Evolutionary conservation across 1,284 basidiomycete genomes (phyloP), one percentile per base, ranked within the genome.

Genomic region (Cystobasidium sp.): DNA sequence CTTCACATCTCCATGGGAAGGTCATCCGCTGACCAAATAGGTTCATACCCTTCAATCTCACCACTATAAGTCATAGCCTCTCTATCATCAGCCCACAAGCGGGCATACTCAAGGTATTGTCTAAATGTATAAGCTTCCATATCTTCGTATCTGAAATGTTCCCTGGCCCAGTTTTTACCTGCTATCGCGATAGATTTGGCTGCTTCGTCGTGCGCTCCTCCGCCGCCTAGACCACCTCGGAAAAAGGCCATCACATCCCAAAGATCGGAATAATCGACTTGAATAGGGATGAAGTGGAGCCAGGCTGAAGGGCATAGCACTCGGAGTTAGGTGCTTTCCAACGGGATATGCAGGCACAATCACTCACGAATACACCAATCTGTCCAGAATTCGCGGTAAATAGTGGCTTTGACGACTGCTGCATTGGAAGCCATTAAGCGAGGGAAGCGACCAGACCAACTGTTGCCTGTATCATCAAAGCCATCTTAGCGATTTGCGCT

Each of bases 371-470:
- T 70, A 39, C 58, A 59, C 66, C 67, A 75, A 68, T 69, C 74
- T n/a, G 74, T 69, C 67, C 66, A 82, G 82, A 78, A 90, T 80
- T 89, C 88, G 0, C 87, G 88, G 77, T 88, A 89, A 46, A 87
- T 83, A 0, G 88, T 89, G 5, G 86, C 82, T 80, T 89, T 90
- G 79, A 90, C 86, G 14, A 90, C 82, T 41, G 89, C 82, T 3
- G 88, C 85, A 67, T 88, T 88, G 31, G 86, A 85, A n/a, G 86
- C 86, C 77, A 90, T 86, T 7, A 90, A 83, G 0, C 88, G 44
- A 5, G 58, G 61, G 55, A 72, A 75, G 10, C 69, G 24, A 8
- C 69, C 74, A 22, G 63, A 64, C 77, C 77, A 78, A 37, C 76
- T 78, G 71, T 80, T 80, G 24, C 64, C 61, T 63, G 31, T 31